Evolutionary conservation across 2,329 filamentous ascomycete species (phyloP).

Genomic region (Aspergillus melleus): DNA sequence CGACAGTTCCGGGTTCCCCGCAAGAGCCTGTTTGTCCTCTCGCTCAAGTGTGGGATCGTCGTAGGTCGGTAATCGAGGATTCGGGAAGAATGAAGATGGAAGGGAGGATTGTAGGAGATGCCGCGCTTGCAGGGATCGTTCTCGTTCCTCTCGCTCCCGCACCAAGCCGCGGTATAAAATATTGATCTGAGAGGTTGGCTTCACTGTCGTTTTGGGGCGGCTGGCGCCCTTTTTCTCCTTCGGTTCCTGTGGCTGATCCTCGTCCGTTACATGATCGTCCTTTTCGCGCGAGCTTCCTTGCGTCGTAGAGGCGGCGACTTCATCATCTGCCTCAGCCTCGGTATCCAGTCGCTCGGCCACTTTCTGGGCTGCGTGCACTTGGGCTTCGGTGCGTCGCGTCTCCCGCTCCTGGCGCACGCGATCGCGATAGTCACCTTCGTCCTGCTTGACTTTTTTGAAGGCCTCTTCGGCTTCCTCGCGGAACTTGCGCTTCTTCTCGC

Average conservation of each 20-base stretch:
- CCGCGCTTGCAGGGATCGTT: slow-evolving; percentile 34
- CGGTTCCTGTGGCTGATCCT: slow-evolving; percentile 13
- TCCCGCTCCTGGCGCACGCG: slow-evolving; percentile 70
- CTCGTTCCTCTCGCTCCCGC: slow-evolving; percentile 65
- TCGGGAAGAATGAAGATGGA: slow-evolving; percentile 37
- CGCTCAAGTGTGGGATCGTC: slow-evolving; percentile 69
- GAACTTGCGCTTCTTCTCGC: slow-evolving; percentile 76
- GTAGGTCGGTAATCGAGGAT: slow-evolving; percentile 60
- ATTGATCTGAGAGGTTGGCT: slow-evolving; percentile 67
- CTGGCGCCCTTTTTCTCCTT: slow-evolving; percentile 6
- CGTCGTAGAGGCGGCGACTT: not conserved
- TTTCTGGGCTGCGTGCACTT: slow-evolving; percentile 76
- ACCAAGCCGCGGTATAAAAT: slow-evolving; percentile 78
- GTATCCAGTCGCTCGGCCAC: slow-evolving; percentile 75
- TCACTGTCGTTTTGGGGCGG: slow-evolving; percentile 24
- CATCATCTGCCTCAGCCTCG: slow-evolving; percentile 40
- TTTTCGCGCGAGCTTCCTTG: not conserved
- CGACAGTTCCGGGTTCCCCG: slow-evolving; percentile 45
- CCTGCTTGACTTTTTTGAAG: slow-evolving; percentile 62
- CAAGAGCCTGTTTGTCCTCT: slow-evolving; percentile 70
- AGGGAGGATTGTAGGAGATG: slow-evolving; percentile 35
- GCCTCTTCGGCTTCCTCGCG: slow-evolving; percentile 61
- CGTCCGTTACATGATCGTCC: not conserved
- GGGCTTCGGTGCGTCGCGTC: slow-evolving; percentile 65
- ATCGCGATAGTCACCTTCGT: slow-evolving; percentile 72